Base-by-base conservation (phyloP, 768 basidiomycete genomes). In the Lepiota brunneoincarnata region DNA sequence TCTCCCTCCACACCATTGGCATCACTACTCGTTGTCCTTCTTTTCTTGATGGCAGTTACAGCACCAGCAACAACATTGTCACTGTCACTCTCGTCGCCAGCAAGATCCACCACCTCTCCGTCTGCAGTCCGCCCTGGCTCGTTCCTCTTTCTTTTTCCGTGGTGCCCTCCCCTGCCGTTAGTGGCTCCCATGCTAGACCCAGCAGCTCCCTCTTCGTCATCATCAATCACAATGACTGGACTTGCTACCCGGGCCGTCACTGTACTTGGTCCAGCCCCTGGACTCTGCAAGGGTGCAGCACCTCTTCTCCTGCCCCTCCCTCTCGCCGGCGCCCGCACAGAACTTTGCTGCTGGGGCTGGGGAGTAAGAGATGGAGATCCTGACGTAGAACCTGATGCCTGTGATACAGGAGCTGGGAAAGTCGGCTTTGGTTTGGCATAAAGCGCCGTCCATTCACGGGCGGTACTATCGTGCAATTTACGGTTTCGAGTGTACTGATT, bases 381-480 rank as follows among this genome's bases (percentile, higher is more conserved):
- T 14, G 39, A 42, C 18, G 40, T 21, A 31, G 46, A 26, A 70
- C 76, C 1, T 15, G 49, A 54, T 20, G 53, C 20, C 14, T n/a
- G 56, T 20, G 66, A 57, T 6, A 64, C 58, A 10, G 68, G 40
- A 48, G 61, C 24, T 12, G 67, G 63, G 7, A 70, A 63, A 6
- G 69, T 61, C 1, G 75, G 65, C 31, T 72, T 69, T 6, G 72
- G 81, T n/a, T 66, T 73, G 0, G 90, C 90, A 62, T 87, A 89
- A 12, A 83, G 65, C 40, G 82, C 75, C 0, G 88, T 90, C 90
- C 91, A 93, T 56, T 86, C 78, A 34, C 83, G 80, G 3, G 93
- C 93, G 1, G 81, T 92, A 11, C 74, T 71, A 65, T 95, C 91
- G 66, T 94, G 91, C 50, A 77, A 75, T 49, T 76, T 75, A 47